These are phyloP conservation scores for Paecilomyces sp. DNA, from an alignment of 2,329 filamentous ascomycete genomes.

Conservation along the genomic window DNA sequence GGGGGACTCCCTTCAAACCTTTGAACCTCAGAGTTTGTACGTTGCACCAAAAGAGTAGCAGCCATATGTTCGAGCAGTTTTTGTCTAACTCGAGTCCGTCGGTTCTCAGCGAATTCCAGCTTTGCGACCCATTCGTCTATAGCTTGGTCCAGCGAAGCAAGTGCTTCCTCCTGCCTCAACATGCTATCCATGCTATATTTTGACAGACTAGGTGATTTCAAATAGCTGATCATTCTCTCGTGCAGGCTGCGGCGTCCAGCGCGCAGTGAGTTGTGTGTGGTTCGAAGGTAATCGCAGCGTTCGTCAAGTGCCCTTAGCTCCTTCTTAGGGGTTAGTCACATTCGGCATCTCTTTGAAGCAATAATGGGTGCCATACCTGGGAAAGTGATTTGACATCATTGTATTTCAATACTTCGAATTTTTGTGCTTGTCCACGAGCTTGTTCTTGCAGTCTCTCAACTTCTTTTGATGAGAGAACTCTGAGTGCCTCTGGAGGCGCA, in stretches of 20 bases:
- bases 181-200: constrained; percentile 69
- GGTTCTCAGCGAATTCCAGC: constrained; percentile 72
- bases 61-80: constrained; percentile 78
- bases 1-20: constrained; percentile 38
- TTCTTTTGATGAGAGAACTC: constrained; percentile 10
- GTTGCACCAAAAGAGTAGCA: constrained; percentile 53
- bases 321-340: constrained; percentile 29
- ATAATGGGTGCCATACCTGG: constrained; percentile 10
- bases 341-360: not conserved
- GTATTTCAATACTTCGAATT: constrained; percentile 17
- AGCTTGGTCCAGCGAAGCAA: constrained; percentile 66
- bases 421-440: constrained; percentile 15
- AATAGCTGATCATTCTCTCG: constrained; percentile 67
- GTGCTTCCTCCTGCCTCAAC: constrained; percentile 71
- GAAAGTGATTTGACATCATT: constrained; percentile 17
- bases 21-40: constrained; percentile 10
- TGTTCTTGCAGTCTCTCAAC: constrained; percentile 15
- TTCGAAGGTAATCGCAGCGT: constrained; percentile 69
- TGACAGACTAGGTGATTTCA: constrained; percentile 62
- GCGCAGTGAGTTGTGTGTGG: constrained; percentile 67
- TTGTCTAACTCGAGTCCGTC: constrained; percentile 66
- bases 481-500: constrained; percentile 10
- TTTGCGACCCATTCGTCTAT: constrained; percentile 78
- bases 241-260: constrained; percentile 72
- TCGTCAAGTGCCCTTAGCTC: constrained; percentile 72